Evolutionary conservation across 805 yeast species (phyloP), one percentile per base, ranked within the genome.

Genomic region (Phaffomyces thermotolerans): DNA sequence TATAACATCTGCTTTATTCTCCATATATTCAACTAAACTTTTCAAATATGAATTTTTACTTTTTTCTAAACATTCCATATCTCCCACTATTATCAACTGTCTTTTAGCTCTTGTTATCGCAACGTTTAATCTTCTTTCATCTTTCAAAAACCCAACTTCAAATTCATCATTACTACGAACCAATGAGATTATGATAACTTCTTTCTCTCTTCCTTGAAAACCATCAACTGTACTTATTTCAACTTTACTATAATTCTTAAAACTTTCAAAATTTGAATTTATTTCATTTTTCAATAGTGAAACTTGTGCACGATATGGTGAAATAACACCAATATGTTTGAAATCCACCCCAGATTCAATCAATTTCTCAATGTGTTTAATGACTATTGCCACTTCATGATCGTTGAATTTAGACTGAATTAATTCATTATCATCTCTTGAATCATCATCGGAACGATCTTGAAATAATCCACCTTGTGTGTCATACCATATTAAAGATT

Each of bases 191-290:
- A 91, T 72, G 7, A 91, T 88, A 0, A 80, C 82, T 53, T 90
- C 95, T 60, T 91, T 93, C 58, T 91, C 99, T 48, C 97, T 69
- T 2, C 99, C 99, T 66, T 91, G 99, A 56, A 91, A 93, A 1
- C 97, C 97, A 65, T 91, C 99, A 5, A 91, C 91, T 0, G 97
- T 87, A 5, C 95, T 78, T 0, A 90, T 76, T 57, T 91, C 98
- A 6, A 91, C 34, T 41, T 40, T 33, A 27, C 22, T 34, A 17
- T 34, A 33, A 25, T 34, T 29, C 2, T 6, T 4, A 5, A 18
- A 15, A 4, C 18, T 22, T 35, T 43, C 49, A 34, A 32, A 41
- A 10, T 15, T 18, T 17, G 35, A n/a, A 9, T 30, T 17, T 20
- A 47, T 30, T 10, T 33, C 37, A 17, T 40, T 42, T 31, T 54